Base-by-base conservation (phyloP, 208 protist species). In the Leishmania martiniquensis region DNA sequence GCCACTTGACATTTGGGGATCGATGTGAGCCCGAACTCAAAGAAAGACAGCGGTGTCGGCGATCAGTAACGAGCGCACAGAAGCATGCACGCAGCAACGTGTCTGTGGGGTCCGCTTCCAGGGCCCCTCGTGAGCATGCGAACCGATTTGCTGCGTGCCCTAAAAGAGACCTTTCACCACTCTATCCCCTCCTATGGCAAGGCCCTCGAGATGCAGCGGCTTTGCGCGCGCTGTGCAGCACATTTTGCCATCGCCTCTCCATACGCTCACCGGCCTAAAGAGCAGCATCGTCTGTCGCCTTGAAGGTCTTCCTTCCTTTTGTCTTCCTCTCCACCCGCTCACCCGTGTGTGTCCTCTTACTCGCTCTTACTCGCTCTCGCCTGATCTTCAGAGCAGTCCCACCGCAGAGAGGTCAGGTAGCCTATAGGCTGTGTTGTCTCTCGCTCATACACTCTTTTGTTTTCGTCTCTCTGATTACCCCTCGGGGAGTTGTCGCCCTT, bases 1-100 rank as follows among this genome's bases (percentile, higher is more conserved):
- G 6, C 82, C 87, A 39, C 67, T 92, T 39, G 84, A 93, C 60
- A 78, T 85, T 0, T 81, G 91, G 67, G 89, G 91, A 29, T 37
- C 45, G 44, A 29, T 72, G 29, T 57, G 32, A 57, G 13, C 5
- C 32, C 42, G 5, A 72, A 42, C 68, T n/a, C 47, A 37, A 32
- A 55, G 29, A 57, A 15, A n/a, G 49, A 72, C 12, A 29, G 66
- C 66, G n/a, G 29, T 52, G 17, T 17, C 52, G 42, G 22, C 66
- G 66, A 25, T n/a, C n/a, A 9, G 13, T 42, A 45, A 17, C 25
- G 57, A 6, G 13, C 29, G 32, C 68, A 72, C 29, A 44, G 20
- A 52, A 57, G 32, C 17, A 25, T n/a, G 44, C 45, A 57, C 47
- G 44, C 29, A 72, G 4, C 29, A 44, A 10, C 54, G 4, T 44